Evolutionary conservation across 345 rosid genomes (phyloP).

Genomic region (Viola odorata): DNA sequence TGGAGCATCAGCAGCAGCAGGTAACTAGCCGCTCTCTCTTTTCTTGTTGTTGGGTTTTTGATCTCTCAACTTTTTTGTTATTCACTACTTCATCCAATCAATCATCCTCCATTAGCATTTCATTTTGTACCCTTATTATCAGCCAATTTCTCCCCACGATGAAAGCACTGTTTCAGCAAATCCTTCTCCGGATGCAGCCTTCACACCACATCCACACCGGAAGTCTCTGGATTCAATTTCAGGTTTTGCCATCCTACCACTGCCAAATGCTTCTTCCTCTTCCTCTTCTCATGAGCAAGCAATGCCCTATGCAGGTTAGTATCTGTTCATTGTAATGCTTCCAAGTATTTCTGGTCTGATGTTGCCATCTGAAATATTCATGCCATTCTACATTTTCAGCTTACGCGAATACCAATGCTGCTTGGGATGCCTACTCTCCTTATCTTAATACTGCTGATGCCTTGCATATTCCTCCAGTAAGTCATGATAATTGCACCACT

Average conservation of each 20-base stretch:
- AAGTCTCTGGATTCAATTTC: conserved; percentile 22
- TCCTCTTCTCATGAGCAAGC: conserved; percentile 34
- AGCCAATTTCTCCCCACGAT: conserved; percentile 42
- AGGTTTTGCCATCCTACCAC: conserved; percentile 22
- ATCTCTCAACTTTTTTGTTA: background rate
- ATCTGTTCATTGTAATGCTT: background rate
- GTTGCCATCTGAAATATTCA: background rate
- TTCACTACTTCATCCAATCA: background rate
- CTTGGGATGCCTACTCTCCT: conserved; percentile 49
- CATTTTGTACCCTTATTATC: conserved; percentile 26
- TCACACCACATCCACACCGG: conserved; percentile 25
- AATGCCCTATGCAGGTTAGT: conserved; percentile 33
- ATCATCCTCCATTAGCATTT: background rate
- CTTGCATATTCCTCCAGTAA: conserved; percentile 50
- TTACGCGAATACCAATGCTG: conserved; percentile 31
- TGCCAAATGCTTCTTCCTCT: conserved; percentile 22
- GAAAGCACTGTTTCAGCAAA: conserved; percentile 51
- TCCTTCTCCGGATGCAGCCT: conserved; percentile 45
- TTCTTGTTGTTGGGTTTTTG: background rate
- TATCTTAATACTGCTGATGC: conserved; percentile 44
- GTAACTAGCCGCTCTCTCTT: background rate
- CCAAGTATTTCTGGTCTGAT: background rate
- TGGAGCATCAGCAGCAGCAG: background rate
- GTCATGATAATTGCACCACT: conserved; percentile 10
- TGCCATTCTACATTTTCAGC: conserved; percentile 25